phyloP scores from a whole-genome alignment of 257 asterid species.

The Rehmannia glutinosa region DNA sequence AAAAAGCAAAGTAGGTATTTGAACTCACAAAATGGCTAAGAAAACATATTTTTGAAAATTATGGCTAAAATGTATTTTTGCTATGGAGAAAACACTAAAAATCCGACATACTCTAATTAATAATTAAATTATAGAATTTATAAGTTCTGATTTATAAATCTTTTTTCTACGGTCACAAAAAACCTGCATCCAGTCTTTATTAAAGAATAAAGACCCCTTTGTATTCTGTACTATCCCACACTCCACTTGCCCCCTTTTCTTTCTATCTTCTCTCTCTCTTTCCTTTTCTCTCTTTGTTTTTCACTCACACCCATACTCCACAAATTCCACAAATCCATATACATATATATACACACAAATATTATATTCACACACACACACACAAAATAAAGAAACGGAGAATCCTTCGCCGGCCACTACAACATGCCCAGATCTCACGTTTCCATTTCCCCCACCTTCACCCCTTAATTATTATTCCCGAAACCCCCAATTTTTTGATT shows the following conservation, averaged over 20 bases:
- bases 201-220: background rate
- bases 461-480: background rate
- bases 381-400: background rate
- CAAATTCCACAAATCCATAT: background rate
- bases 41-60: no score
- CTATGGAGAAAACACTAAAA: no score
- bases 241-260: background rate
- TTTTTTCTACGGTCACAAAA: no score
- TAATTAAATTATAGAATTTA: no score
- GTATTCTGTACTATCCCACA: background rate
- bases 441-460: slow-evolving; percentile 6
- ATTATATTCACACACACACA: background rate
- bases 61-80: no score
- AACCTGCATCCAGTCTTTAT: no score
- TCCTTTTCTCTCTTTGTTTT: background rate
- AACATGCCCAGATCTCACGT: slow-evolving; percentile 41
- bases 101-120: no score
- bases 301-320: background rate
- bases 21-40: no score
- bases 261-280: background rate
- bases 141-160: no score
- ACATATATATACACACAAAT: background rate
- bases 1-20: no score
- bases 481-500: background rate
- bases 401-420: slow-evolving; percentile 24